Percentiles rank a stretch among this genome's conserved stretches.
Evolutionary conservation across 129 eudicot genomes (phyloP).

Genomic region (Apium graveolens): DNA sequence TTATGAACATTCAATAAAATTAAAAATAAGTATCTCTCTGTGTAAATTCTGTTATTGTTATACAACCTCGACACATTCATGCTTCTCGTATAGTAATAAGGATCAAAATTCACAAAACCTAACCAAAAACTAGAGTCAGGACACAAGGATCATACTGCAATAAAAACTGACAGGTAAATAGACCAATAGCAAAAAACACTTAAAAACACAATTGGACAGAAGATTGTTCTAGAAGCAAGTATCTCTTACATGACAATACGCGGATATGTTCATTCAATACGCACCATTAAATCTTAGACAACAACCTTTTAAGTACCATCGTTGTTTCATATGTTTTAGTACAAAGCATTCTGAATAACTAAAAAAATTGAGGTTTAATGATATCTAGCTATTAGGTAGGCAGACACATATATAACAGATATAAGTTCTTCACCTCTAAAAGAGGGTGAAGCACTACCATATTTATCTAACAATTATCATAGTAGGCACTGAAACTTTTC

Average conservation of each 20-base stretch:
- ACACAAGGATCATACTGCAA: background rate
- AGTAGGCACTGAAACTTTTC: background rate
- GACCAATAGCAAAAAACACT: background rate
- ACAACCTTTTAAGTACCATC: background rate
- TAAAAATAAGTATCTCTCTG: background rate
- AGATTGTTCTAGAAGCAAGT: background rate
- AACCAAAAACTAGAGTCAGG: background rate
- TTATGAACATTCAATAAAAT: background rate
- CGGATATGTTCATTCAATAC: background rate
- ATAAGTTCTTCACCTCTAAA: background rate
- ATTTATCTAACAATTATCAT: background rate
- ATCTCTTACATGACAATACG: background rate
- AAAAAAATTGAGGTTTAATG: too few species aligned
- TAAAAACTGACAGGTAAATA: background rate
- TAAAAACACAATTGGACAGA: background rate
- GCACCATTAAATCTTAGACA: background rate
- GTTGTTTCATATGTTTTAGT: background rate
- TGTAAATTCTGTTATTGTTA: background rate
- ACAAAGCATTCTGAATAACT: background rate
- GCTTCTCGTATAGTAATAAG: background rate
- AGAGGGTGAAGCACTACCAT: background rate
- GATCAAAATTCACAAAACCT: background rate
- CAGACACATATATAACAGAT: background rate
- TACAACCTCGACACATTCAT: background rate
- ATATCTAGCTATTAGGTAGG: background rate